Evolutionary conservation across 116 monocot species (phyloP).

Genomic region (Zostera marina): DNA sequence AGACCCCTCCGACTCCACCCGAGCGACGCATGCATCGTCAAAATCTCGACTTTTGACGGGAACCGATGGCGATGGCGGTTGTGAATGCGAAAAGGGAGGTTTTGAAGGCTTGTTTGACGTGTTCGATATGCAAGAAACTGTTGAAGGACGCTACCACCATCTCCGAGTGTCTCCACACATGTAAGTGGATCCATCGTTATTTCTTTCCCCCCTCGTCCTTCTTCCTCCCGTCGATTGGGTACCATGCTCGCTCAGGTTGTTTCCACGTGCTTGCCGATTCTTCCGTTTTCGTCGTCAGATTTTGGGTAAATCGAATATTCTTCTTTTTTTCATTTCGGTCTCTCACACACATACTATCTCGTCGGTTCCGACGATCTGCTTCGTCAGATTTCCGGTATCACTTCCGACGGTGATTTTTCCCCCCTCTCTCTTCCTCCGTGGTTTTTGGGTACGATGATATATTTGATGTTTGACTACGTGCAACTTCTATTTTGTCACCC

Average conservation of each 20-base stretch:
- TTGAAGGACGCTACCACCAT: slow-evolving; percentile 91
- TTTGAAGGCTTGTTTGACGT: slow-evolving; percentile 59
- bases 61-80: slow-evolving; percentile 7
- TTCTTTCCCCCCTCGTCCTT: background rate
- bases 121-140: slow-evolving; percentile 74
- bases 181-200: slow-evolving; percentile 26
- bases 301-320: background rate
- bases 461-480: background rate
- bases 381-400: background rate
- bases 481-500: no score
- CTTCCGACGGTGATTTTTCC: no score
- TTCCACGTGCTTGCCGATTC: background rate
- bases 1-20: no score
- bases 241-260: no score
- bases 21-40: slow-evolving; percentile 1
- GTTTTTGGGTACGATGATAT: background rate
- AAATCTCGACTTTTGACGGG: background rate
- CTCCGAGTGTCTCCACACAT: slow-evolving; percentile 91
- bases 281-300: background rate
- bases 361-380: background rate
- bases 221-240: background rate
- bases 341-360: no score
- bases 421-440: no score
- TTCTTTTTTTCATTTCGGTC: background rate
- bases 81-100: slow-evolving; percentile 50